These are phyloP conservation scores for Candida chilensis DNA, from an alignment of 805 yeast genomes.

Conservation along the genomic window DNA sequence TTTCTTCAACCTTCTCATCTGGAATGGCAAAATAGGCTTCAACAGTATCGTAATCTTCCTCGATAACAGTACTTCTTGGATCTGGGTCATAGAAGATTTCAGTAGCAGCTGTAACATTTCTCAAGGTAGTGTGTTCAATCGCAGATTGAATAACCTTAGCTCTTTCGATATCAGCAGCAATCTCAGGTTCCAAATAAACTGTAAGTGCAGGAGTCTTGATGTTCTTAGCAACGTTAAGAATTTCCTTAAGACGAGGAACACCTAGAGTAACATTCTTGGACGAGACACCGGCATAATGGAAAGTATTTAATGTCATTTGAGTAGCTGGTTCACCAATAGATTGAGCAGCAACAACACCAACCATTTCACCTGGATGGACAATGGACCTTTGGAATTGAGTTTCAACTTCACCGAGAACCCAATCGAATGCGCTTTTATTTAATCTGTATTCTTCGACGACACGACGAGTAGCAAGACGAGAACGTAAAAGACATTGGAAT, in stretches of 20 bases:
- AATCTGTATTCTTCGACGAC: slow-evolving; percentile 85
- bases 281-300: slow-evolving; percentile 97
- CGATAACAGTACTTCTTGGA: slow-evolving; percentile 93
- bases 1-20: slow-evolving; percentile 93
- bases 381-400: slow-evolving; percentile 86
- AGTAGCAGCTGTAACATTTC: slow-evolving; percentile 93
- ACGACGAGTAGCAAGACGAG: slow-evolving; percentile 85
- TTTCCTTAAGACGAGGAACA: slow-evolving; percentile 97
- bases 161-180: slow-evolving; percentile 81
- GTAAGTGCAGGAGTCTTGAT: slow-evolving; percentile 99
- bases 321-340: slow-evolving; percentile 98
- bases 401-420: slow-evolving; percentile 94
- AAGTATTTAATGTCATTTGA: slow-evolving; percentile 94
- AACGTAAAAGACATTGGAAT: slow-evolving; percentile 87
- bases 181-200: slow-evolving; percentile 76
- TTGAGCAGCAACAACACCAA: slow-evolving; percentile 95
- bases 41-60: slow-evolving; percentile 94
- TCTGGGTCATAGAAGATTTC: slow-evolving; percentile 98
- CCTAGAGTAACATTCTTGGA: slow-evolving; percentile 94
- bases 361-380: slow-evolving; percentile 98
- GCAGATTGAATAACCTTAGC: slow-evolving; percentile 96
- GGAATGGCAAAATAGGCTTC: slow-evolving; percentile 96
- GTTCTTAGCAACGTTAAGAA: slow-evolving; percentile 95
- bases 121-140: slow-evolving; percentile 91
- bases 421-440: slow-evolving; percentile 80